A percentile compares a stretch with the other conserved stretches of the same genome.
phyloP scores from a whole-genome alignment of 2,329 filamentous ascomycete genomes.

The Exophiala calicioides region DNA sequence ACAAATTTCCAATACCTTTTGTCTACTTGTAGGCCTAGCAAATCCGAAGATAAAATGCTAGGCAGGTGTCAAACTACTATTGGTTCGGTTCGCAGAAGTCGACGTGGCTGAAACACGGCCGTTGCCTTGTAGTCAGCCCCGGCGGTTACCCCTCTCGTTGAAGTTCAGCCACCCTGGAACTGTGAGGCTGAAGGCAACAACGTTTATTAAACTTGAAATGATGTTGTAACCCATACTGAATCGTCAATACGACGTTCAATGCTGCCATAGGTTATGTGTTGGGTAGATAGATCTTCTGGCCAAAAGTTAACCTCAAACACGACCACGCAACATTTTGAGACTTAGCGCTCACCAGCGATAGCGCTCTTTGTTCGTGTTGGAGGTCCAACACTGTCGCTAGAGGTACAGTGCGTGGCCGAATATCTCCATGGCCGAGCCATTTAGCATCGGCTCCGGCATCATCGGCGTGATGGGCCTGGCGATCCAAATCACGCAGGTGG shows the following conservation, averaged over 20 bases:
- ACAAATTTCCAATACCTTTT: background rate
- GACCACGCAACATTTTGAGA: background rate
- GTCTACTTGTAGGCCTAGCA: background rate
- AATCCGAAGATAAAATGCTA: background rate
- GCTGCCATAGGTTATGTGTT: background rate
- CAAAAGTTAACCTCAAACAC: background rate
- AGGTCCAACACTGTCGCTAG: background rate
- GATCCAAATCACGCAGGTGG: conserved; percentile 26
- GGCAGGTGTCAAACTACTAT: background rate
- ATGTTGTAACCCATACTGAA: background rate
- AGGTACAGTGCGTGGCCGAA: background rate
- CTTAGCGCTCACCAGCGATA: background rate
- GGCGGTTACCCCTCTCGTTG: too few species aligned
- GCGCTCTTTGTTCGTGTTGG: background rate
- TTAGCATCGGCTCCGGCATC: conserved; percentile 15
- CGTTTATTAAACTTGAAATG: background rate
- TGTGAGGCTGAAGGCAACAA: background rate
- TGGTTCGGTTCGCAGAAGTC: background rate
- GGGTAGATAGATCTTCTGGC: background rate
- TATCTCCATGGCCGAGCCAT: conserved; percentile 23
- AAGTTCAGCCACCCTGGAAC: background rate
- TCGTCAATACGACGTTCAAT: background rate
- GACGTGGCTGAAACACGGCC: background rate
- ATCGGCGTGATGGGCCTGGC: conserved; percentile 24
- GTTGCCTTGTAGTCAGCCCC: background rate